Percentiles rank a stretch among this genome's conserved stretches.
Conservation (phyloP, 345 rosid genomes). For the Melastoma malabathricum region DNA sequence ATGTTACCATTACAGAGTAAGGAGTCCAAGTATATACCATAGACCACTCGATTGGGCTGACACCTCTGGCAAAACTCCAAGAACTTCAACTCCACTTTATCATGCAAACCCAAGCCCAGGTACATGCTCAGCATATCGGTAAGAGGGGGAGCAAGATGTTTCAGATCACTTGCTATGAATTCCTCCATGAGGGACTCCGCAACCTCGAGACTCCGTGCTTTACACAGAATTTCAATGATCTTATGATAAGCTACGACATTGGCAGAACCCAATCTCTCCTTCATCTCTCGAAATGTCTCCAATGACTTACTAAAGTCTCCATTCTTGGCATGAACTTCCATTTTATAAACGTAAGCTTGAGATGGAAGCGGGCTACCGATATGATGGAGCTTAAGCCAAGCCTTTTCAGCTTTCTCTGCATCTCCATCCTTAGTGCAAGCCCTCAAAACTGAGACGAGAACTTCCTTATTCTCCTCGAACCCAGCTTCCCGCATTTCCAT, state of each 20-base stretch:
- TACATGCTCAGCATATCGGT: constrained; percentile 43
- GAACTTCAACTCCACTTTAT: constrained; percentile 42
- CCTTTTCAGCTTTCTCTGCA: constrained; percentile 49
- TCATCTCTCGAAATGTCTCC: constrained; percentile 53
- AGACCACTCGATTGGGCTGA: constrained; percentile 45
- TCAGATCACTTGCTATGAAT: constrained; percentile 47
- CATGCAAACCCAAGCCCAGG: constrained; percentile 37
- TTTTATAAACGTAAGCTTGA: constrained; percentile 61
- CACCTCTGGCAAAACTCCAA: constrained; percentile 45
- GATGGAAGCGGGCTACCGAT: constrained; percentile 33
- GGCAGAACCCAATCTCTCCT: constrained; percentile 35
- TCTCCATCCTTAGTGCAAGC: constrained; percentile 59
- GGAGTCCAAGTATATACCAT: constrained; percentile 57
- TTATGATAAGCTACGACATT: constrained; percentile 61
- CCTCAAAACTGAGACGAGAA: constrained; percentile 56
- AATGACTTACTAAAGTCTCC: constrained; percentile 41
- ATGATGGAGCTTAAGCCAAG: constrained; percentile 41
- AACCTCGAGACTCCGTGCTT: constrained; percentile 33
- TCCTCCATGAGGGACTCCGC: constrained; percentile 57
- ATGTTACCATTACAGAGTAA: constrained; percentile 40
- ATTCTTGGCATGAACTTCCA: constrained; percentile 55
- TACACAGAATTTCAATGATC: constrained; percentile 50
- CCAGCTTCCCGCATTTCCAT: constrained; percentile 53
- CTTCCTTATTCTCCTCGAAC: constrained; percentile 46
- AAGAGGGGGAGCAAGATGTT: constrained; percentile 52